phyloP scores from a whole-genome alignment of 2,329 filamentous ascomycete species.

The Paecilomyces variotii region DNA sequence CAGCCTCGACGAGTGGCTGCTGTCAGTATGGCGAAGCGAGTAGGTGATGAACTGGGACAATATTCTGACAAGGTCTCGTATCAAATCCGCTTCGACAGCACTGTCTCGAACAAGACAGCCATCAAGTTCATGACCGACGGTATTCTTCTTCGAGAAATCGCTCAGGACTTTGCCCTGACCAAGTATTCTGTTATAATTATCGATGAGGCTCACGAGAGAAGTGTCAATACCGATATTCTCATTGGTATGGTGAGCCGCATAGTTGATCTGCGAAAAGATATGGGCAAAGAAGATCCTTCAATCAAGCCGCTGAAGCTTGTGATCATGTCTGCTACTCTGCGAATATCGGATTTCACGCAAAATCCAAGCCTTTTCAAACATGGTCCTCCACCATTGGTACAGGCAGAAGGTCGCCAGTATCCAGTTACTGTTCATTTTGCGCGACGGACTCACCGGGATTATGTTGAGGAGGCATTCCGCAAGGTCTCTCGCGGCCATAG shows the following conservation, averaged over 20 bases:
- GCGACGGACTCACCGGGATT: conserved; percentile 73
- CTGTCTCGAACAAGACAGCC: conserved; percentile 67
- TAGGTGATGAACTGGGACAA: conserved; percentile 74
- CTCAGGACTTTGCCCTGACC: conserved; percentile 74
- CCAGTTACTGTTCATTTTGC: conserved; percentile 86
- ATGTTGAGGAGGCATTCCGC: conserved; percentile 78
- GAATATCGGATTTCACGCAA: conserved; percentile 81
- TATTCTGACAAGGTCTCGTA: conserved; percentile 75
- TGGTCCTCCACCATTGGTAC: conserved; percentile 68
- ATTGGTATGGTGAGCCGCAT: conserved; percentile 95
- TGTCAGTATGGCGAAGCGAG: conserved; percentile 92
- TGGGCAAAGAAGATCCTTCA: conserved; percentile 62
- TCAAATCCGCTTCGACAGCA: conserved; percentile 91
- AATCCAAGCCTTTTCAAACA: conserved; percentile 71
- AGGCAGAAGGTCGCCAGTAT: conserved; percentile 87
- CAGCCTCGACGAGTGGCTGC: conserved; percentile 92
- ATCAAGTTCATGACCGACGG: conserved; percentile 99
- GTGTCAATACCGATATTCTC: conserved; percentile 95
- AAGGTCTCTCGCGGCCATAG: conserved; percentile 83
- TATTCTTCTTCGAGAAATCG: conserved; percentile 83
- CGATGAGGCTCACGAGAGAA: conserved; percentile 94
- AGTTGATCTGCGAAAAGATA: conserved; percentile 69
- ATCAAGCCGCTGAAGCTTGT: conserved; percentile 79
- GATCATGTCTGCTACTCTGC: conserved; percentile 95
- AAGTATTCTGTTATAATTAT: conserved; percentile 94